Percentiles rank a stretch among this genome's conserved stretches.
Evolutionary conservation across 2,329 filamentous ascomycete genomes (phyloP).

Genomic region (Thelonectria blattea): DNA sequence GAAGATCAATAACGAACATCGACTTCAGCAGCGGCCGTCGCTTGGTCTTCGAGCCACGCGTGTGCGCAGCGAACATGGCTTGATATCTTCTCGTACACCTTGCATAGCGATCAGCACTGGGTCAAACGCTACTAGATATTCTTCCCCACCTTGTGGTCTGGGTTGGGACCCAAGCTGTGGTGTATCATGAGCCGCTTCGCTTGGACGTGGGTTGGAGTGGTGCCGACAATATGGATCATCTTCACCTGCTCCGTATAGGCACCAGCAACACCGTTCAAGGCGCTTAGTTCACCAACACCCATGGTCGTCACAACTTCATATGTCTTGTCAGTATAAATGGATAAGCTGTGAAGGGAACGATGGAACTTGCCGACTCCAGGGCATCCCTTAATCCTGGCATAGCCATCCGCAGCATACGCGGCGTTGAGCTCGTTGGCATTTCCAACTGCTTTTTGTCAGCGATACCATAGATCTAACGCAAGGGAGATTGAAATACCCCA

Average conservation of each 20-base stretch:
- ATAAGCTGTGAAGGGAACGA: not conserved
- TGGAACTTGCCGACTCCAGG: slow-evolving; percentile 13
- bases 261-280: slow-evolving; percentile 19
- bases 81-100: slow-evolving; percentile 21
- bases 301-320: slow-evolving; percentile 19
- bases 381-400: slow-evolving; percentile 17
- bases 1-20: slow-evolving; percentile 12
- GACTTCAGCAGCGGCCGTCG: slow-evolving; percentile 8
- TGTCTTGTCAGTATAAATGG: not conserved
- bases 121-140: fast-evolving
- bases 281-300: slow-evolving; percentile 20
- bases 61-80: slow-evolving; percentile 14
- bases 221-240: slow-evolving; percentile 21
- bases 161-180: slow-evolving; percentile 12
- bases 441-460: slow-evolving; percentile 11
- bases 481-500: slow-evolving; percentile 1
- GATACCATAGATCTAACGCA: not conserved
- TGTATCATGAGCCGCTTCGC: slow-evolving; percentile 20
- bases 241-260: slow-evolving; percentile 22
- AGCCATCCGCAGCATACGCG: slow-evolving; percentile 24
- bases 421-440: slow-evolving; percentile 22
- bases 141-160: slow-evolving; percentile 11
- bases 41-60: slow-evolving; percentile 16
- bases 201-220: slow-evolving; percentile 14
- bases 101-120: not conserved